These are phyloP conservation scores for Vachellia collinsii DNA, from an alignment of 306 rosid genomes.

Conservation along the genomic window DNA sequence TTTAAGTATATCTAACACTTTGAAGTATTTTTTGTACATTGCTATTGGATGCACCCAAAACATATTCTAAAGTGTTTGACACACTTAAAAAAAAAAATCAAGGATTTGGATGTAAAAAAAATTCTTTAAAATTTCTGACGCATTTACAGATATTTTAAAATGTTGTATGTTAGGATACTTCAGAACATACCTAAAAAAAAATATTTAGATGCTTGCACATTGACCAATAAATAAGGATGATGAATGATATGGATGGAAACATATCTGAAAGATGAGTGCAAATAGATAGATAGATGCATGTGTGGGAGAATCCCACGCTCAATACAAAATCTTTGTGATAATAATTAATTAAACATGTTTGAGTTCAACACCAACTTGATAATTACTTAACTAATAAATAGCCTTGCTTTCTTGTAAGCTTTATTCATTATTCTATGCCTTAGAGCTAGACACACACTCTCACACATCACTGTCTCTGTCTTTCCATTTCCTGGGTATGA, in stretches of 20 bases:
- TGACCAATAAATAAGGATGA: too few relatives aligned
- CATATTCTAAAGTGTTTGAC: too few relatives aligned
- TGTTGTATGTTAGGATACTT: too few relatives aligned
- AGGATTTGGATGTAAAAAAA: too few relatives aligned
- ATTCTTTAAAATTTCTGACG: too few relatives aligned
- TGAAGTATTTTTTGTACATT: too few relatives aligned
- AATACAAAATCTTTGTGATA: background rate
- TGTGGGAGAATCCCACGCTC: conserved; percentile 67
- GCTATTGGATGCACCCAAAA: too few relatives aligned
- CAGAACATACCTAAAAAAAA: too few relatives aligned
- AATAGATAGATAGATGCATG: conserved; percentile 40
- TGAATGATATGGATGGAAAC: background rate
- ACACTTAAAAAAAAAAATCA: too few relatives aligned
- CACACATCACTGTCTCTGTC: background rate
- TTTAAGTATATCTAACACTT: too few relatives aligned
- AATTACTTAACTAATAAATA: conserved; percentile 14
- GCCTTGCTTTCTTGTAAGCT: conserved; percentile 43
- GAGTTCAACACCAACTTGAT: conserved; percentile 18
- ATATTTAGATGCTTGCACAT: too few relatives aligned
- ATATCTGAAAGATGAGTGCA: background rate
- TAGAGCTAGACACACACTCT: conserved; percentile 30
- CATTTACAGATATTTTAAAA: too few relatives aligned
- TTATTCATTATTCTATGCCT: conserved; percentile 29
- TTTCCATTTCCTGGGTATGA: background rate
- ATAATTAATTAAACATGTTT: conserved; percentile 21